Conservation (phyloP, 257 asterid species). For the Nemophila menziesii region DNA sequence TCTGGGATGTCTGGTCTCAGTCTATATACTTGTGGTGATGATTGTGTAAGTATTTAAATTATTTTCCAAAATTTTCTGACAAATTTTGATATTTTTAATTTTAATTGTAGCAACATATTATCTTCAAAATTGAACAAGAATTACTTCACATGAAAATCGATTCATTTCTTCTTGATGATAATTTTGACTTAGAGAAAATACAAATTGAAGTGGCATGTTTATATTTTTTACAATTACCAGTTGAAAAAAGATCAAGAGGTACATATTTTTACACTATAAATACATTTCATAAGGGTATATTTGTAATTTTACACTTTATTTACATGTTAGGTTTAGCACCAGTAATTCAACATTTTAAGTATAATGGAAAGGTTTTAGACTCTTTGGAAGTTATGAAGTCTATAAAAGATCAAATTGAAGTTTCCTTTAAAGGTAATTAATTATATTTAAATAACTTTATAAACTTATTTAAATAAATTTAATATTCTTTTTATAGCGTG, state of each 20-base stretch:
- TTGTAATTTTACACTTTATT: too few species aligned
- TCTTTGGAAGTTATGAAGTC: conserved; percentile 38
- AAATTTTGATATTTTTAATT: conserved; percentile 14
- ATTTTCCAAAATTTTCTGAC: too few species aligned
- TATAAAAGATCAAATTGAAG: conserved; percentile 46
- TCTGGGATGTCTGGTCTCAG: conserved; percentile 24
- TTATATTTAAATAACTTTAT: background rate
- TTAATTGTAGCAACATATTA: conserved; percentile 42
- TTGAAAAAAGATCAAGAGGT: conserved; percentile 71
- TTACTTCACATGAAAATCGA: conserved; percentile 36
- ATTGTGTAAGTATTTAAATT: conserved; percentile 45
- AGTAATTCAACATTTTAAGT: conserved; percentile 51
- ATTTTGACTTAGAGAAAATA: conserved; percentile 50
- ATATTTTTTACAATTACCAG: conserved; percentile 55
- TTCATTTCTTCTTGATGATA: conserved; percentile 28
- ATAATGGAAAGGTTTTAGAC: conserved; percentile 42
- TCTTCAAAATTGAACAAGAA: conserved; percentile 48
- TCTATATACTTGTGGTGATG: conserved; percentile 28
- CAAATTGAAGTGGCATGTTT: conserved; percentile 77
- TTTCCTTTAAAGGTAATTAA: conserved; percentile 43
- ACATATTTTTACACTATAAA: too few species aligned
- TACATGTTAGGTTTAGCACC: conserved; percentile 73
- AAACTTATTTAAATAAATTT: too few species aligned
- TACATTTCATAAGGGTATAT: too few species aligned
- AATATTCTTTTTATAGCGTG: conserved; percentile 46